Evolutionary conservation across 1,284 basidiomycete species (phyloP), one percentile per base, ranked within the genome.

Genomic region (Salmacisia buchloeana): DNA sequence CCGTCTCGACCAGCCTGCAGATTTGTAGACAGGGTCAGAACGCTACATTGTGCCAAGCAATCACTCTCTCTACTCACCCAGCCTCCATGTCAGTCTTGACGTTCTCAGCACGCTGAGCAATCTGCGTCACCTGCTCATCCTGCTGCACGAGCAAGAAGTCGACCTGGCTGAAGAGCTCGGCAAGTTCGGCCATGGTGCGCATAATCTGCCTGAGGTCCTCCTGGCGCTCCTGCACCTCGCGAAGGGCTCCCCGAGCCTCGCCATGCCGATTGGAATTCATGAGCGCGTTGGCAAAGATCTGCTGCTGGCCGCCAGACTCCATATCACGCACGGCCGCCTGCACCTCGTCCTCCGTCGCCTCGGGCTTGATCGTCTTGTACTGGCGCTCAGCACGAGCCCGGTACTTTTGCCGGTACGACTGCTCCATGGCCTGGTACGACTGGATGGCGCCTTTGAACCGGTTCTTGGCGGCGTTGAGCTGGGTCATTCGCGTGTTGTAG

Each of bases 331-430:
- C 86, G 4, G 87, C 81, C 25, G 79, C 86, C 57, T 84, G 82
- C 62, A 97, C 84, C 80, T 97, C 92, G 63, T 91, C 88, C 3
- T 86, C 85, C 15, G 91, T 89, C 2, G 92, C 92, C 75, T 93
- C 87, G 6, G 92, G 92, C 82, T 96, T 94, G 68, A 80, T 81
- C 87, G 98, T 98, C 82, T 89, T 92, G 84, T 89, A 94, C 82
- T 98, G 96, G 68, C 96, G 86, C 83, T 94, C 94, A 83, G 94
- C 88, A 52, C 93, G 85, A 80, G 94, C 91, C 82, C 92, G 92
- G 82, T 96, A 93, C 83, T 91, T 94, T 71, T 89, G 85, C 64
- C 94, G 88, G 80, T 90, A 92, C 77, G 91, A 88, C 81, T 93
- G 89, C 82, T 99, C 96, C 27, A 96, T 91, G 43, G 86, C 86